A percentile compares a stretch with the other conserved stretches of the same genome.
These are phyloP conservation scores for Sporothrix humicola DNA, from an alignment of 2,329 filamentous ascomycete genomes.

Conservation along the genomic window DNA sequence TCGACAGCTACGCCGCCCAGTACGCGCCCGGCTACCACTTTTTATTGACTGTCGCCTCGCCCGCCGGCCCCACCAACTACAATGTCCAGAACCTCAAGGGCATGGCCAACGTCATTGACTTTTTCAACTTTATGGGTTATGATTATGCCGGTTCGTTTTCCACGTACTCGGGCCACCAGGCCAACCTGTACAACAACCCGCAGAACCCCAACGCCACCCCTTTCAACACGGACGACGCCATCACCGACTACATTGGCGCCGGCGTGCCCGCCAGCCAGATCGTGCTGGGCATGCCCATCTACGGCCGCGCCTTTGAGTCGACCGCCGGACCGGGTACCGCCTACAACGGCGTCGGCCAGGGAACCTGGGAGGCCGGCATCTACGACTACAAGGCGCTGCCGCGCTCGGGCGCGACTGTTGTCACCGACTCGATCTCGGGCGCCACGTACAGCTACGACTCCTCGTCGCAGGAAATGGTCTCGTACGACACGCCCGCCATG, in stretches of 20 bases:
- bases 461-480: slow-evolving; percentile 66
- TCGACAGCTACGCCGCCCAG: slow-evolving; percentile 55
- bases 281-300: slow-evolving; percentile 78
- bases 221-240: slow-evolving; percentile 69
- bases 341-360: slow-evolving; percentile 68
- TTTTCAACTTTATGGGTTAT: slow-evolving; percentile 71
- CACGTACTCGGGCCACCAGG: slow-evolving; percentile 66
- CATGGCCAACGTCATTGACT: slow-evolving; percentile 58
- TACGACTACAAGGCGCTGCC: slow-evolving; percentile 85
- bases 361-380: slow-evolving; percentile 74
- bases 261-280: slow-evolving; percentile 71
- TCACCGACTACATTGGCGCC: slow-evolving; percentile 67
- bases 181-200: slow-evolving; percentile 68
- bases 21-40: slow-evolving; percentile 57
- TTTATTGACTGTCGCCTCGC: slow-evolving; percentile 58
- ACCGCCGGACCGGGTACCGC: slow-evolving; percentile 68
- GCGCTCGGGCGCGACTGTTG: slow-evolving; percentile 60
- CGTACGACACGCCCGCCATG: slow-evolving; percentile 70
- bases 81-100: slow-evolving; percentile 52
- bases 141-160: slow-evolving; percentile 82
- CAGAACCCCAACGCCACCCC: slow-evolving; percentile 65
- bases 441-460: slow-evolving; percentile 76
- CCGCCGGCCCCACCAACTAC: slow-evolving; percentile 57
- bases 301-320: slow-evolving; percentile 71
- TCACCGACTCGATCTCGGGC: slow-evolving; percentile 61